Base-by-base conservation (phyloP, 2,329 filamentous ascomycete genomes). In the Colletotrichum echinochloae region DNA sequence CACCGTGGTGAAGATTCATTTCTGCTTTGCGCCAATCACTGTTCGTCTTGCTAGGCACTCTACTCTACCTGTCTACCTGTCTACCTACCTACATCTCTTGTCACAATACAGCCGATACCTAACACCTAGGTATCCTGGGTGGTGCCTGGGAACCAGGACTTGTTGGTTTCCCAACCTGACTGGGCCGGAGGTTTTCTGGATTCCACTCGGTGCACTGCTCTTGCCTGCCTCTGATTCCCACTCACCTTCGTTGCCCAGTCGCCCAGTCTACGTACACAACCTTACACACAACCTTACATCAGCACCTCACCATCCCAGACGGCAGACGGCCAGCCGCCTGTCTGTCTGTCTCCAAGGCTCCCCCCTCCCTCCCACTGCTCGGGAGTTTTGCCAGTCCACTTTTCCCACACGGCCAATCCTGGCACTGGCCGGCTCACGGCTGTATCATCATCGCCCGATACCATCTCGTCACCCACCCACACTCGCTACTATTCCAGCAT, bases 1-100 rank as follows among this genome's bases (percentile, higher is more conserved):
- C 68, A 70, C 68, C 52, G 37, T 23, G 57, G 51, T 68, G 57
- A 70, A 70, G 68, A 67, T 56, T 67, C 64, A 63, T 54, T 30
- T 54, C 48, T 51, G 48, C 26, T 67, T 51, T 48, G 55, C 67
- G 57, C 67, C 67, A 70, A 70, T 57, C 63, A 70, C 44, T 52
- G 16, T 18, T 7, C 59, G 12, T 26, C 49, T 48, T 44, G 56
- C 20, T 37, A 14, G 41, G 5, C 39, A 20, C 18, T 5, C n/a
- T 39, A 20, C 18, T 5, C n/a, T 39, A 18, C 52, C 30, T 33
- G 18, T 9, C 33, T 30, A 56, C 37, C 30, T 33, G 8, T 18
- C 37, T 18, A 46, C 20, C n/a, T 9, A 46, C 20, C 9, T n/a
- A 48, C 23, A n/a, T 35, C 9, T 37, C 44, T 60, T 26, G 62